Evolutionary conservation across 768 basidiomycete species (phyloP), one percentile per base, ranked within the genome.

Genomic region (Trametes cinnabarina): DNA sequence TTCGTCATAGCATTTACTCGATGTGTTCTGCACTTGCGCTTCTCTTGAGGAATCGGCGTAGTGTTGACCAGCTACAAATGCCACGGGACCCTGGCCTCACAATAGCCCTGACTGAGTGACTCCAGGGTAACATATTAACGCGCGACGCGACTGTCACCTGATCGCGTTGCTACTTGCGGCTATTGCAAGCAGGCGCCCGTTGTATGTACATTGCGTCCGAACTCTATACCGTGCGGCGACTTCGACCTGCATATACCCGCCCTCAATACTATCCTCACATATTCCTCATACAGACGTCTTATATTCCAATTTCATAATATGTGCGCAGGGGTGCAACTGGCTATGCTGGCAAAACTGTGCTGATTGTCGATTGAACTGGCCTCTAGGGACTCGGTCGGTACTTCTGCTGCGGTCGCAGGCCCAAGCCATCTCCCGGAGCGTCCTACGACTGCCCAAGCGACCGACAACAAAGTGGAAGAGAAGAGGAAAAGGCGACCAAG

Each of bases 61-160:
- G 30, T 32, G 30, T n/a, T n/a, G n/a, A n/a, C n/a, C n/a, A n/a
- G n/a, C n/a, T n/a, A n/a, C n/a, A n/a, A n/a, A n/a, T n/a, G n/a
- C n/a, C n/a, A n/a, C n/a, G n/a, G n/a, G n/a, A n/a, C n/a, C n/a
- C n/a, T n/a, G n/a, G n/a, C n/a, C n/a, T n/a, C n/a, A n/a, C n/a
- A n/a, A n/a, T n/a, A n/a, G n/a, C n/a, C n/a, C n/a, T n/a, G n/a
- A n/a, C n/a, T n/a, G n/a, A n/a, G n/a, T n/a, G n/a, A n/a, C n/a
- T n/a, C n/a, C n/a, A n/a, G n/a, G 44, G 44, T 15, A 26, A 12
- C 2, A n/a, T 28, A 40, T 10, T 39, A 17, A 55, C 54, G 48
- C 55, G 51, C 55, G 60, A 53, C 60, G 55, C 60, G 60, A 43
- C 35, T 12, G 47, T 56, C 60, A 12, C 55, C 50, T 56, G 60